Evolutionary conservation across 2,329 filamentous ascomycete species (phyloP), one percentile per base, ranked within the genome.

Genomic region (Alternaria arbusti): DNA sequence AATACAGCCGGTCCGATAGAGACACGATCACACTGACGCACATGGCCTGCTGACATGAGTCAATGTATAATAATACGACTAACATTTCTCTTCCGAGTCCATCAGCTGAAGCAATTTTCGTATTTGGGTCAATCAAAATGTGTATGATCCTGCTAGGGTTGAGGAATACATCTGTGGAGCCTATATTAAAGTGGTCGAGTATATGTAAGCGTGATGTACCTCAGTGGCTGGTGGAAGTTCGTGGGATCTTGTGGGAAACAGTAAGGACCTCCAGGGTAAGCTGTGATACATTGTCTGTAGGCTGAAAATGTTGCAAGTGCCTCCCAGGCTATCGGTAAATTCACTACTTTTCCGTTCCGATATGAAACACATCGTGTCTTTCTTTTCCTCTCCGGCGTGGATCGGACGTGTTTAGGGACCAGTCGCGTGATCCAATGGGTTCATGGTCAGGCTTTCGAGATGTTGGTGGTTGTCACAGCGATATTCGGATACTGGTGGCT

Each of bases 151-250:
- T 40, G 15, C 32, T 3, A 0, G 32, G 10, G 15, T 40, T 40
- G 32, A 40, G 8, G 15, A 40, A 40, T 40, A 40, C 32, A 40
- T 40, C 0, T 15, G 8, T 15, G 32, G 1, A 40, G 15, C 6
- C 7, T 25, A 8, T 9, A 8, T 30, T 30, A 5, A 4, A 10
- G 4, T 40, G 32, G 2, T 40, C 32, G 15, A n/a, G 32, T 10
- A 40, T 40, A 10, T 3, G 8, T 40, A 40, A 1, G 32, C 15
- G 8, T n/a, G 15, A n/a, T 40, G 15, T 40, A 36, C 7, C 3
- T 2, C 2, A 36, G 32, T n/a, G 15, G 3, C 7, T 0, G 1
- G 4, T 40, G 32, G 15, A 10, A 10, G 5, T 2, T 5, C 4
- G 15, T 9, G 15, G 15, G 13, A 3, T n/a, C 0, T 36, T n/a